These are phyloP conservation scores for Cyphellophora europaea DNA, from an alignment of 2,329 filamentous ascomycete species.

Conservation along the genomic window DNA sequence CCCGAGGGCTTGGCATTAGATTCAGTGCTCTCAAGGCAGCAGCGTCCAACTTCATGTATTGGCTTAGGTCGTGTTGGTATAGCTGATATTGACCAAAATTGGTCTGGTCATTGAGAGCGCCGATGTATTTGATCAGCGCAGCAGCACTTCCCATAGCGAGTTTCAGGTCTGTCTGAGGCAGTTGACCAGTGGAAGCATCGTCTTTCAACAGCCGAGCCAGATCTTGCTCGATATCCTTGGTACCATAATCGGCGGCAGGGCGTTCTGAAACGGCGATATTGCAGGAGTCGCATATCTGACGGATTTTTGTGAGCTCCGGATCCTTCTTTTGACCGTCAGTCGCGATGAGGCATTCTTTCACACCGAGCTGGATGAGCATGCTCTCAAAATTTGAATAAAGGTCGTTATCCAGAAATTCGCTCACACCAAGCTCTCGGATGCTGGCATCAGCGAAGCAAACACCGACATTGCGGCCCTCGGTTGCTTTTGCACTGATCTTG, in stretches of 20 bases:
- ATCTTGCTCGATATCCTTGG: slow-evolving; percentile 92
- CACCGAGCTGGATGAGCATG: slow-evolving; percentile 87
- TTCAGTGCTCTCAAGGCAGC: slow-evolving; percentile 90
- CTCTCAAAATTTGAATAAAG: slow-evolving; percentile 97
- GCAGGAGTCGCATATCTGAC: slow-evolving; percentile 83
- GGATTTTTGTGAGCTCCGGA: slow-evolving; percentile 76
- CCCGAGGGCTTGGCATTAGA: slow-evolving; percentile 88
- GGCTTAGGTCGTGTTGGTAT: slow-evolving; percentile 91
- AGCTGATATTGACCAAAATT: slow-evolving; percentile 97
- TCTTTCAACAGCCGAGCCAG: slow-evolving; percentile 78
- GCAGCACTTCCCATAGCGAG: slow-evolving; percentile 92
- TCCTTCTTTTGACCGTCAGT: slow-evolving; percentile 73
- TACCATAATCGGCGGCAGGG: slow-evolving; percentile 66
- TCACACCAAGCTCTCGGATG: slow-evolving; percentile 88
- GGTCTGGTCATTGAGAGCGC: slow-evolving; percentile 77
- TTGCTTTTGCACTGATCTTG: slow-evolving; percentile 81
- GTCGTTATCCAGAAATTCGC: slow-evolving; percentile 98
- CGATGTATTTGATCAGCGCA: slow-evolving; percentile 88
- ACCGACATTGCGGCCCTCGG: slow-evolving; percentile 75
- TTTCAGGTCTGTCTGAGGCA: slow-evolving; percentile 88
- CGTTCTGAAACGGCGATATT: slow-evolving; percentile 83
- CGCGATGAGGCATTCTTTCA: slow-evolving; percentile 87
- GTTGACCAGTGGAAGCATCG: slow-evolving; percentile 63
- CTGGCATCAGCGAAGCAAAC: slow-evolving; percentile 98
- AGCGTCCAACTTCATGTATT: slow-evolving; percentile 98